phyloP scores from a whole-genome alignment of 2,329 filamentous ascomycete species.

The Curvularia sp. region DNA sequence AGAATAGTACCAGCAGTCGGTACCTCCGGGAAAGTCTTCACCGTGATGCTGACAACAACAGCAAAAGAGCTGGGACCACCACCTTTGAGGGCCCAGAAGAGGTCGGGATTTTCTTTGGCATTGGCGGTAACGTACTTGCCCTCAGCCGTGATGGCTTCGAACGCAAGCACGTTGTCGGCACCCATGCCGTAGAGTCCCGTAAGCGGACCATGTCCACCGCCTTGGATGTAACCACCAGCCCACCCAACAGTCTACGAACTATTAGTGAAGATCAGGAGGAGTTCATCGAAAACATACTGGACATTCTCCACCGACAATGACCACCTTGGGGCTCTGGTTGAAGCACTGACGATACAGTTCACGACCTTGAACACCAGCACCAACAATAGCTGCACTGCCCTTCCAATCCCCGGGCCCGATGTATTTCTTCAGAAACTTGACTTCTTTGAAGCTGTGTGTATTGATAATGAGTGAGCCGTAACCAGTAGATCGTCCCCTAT shows the following conservation, averaged over 20 bases:
- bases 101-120: constrained; percentile 44
- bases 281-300: constrained; percentile 28
- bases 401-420: constrained; percentile 43
- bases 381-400: constrained; percentile 41
- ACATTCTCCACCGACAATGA: constrained; percentile 49
- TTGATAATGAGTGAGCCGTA: constrained; percentile 47
- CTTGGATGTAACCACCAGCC: constrained; percentile 54
- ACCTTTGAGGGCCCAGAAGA: constrained; percentile 49
- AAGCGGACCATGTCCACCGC: constrained; percentile 54
- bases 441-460: constrained; percentile 48
- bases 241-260: constrained; percentile 45
- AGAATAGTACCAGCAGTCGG: constrained; percentile 43
- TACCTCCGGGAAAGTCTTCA: constrained; percentile 45
- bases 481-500: constrained; percentile 43
- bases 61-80: constrained; percentile 45
- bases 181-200: constrained; percentile 48
- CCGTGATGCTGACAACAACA: constrained; percentile 42
- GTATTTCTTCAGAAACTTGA: constrained; percentile 40
- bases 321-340: constrained; percentile 38
- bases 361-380: constrained; percentile 46
- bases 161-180: constrained; percentile 49
- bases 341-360: constrained; percentile 43
- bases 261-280: constrained; percentile 12
- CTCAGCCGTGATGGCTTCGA: constrained; percentile 49
- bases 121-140: constrained; percentile 46